A percentile compares a stretch with the other conserved stretches of the same genome.
These are phyloP conservation scores for Guillardia theta DNA, from an alignment of 78 protist species.

Conservation along the genomic window DNA sequence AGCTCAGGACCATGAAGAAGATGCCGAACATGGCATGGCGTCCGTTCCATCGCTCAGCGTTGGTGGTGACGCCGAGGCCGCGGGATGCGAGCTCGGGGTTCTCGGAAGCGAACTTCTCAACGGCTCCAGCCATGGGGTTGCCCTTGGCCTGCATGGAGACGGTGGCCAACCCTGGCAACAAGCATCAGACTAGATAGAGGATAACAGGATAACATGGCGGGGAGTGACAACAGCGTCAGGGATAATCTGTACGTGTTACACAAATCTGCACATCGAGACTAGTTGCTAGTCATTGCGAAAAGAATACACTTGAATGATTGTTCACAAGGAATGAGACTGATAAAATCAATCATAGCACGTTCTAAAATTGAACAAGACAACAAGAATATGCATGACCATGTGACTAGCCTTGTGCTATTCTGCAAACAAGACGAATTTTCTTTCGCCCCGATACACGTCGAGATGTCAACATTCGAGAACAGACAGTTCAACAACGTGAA, in stretches of 20 bases:
- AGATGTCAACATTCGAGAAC: too few species aligned
- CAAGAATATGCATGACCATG: too few species aligned
- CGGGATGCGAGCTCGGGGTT: slow-evolving; percentile 11
- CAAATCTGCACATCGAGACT: neutral
- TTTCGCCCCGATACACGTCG: too few species aligned
- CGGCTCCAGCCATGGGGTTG: neutral
- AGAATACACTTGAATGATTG: too few species aligned
- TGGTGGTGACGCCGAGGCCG: slow-evolving; percentile 25
- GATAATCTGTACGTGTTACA: neutral
- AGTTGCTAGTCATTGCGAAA: too few species aligned
- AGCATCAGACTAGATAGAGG: neutral
- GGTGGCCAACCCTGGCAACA: neutral
- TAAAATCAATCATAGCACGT: too few species aligned
- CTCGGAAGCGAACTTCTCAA: neutral
- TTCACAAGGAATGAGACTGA: too few species aligned
- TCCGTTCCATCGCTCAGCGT: slow-evolving; percentile 55
- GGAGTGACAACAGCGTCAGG: neutral
- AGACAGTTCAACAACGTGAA: neutral
- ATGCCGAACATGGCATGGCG: slow-evolving; percentile 54
- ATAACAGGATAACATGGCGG: neutral
- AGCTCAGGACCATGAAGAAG: neutral
- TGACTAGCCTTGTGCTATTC: too few species aligned
- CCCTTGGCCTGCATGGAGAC: neutral
- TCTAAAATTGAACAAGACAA: too few species aligned
- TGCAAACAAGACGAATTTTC: too few species aligned